Evolutionary conservation across 306 rosid species (phyloP).

Genomic region (Vigna mungo): DNA sequence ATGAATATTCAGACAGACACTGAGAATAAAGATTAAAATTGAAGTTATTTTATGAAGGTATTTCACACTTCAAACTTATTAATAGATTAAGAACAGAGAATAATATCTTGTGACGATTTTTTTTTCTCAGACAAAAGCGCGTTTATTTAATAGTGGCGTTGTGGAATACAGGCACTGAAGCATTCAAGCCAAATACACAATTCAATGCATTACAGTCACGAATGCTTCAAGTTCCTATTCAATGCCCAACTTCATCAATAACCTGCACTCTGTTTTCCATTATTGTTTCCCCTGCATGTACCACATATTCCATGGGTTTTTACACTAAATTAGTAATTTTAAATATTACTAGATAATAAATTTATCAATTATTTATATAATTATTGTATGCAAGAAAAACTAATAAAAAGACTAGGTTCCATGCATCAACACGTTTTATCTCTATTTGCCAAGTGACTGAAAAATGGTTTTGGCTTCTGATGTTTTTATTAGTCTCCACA

Average conservation of each 20-base stretch:
- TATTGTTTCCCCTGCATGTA: slow-evolving; percentile 65
- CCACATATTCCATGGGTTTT: background rate
- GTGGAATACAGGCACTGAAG: background rate
- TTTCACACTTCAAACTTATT: background rate
- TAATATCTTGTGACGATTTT: background rate
- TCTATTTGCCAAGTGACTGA: too few species aligned
- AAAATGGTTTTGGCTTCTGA: too few species aligned
- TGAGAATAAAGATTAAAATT: background rate
- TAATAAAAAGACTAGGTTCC: too few species aligned
- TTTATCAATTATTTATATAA: too few species aligned
- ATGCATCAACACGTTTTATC: too few species aligned
- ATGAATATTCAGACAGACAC: background rate
- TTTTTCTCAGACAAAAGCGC: too few species aligned
- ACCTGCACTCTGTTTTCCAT: slow-evolving; percentile 54
- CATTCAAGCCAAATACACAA: background rate
- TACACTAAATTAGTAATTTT: too few species aligned
- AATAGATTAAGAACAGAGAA: background rate
- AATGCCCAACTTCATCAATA: slow-evolving; percentile 33
- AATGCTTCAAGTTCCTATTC: background rate
- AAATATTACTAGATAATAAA: too few species aligned
- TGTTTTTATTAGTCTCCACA: too few species aligned
- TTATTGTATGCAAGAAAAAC: too few species aligned
- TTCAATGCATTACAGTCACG: too few species aligned
- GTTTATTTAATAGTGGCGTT: too few species aligned
- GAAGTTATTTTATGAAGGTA: background rate